Evolutionary conservation across 192 early-diverging fungal species (phyloP).

Genomic region (Linnemannia zychae): DNA sequence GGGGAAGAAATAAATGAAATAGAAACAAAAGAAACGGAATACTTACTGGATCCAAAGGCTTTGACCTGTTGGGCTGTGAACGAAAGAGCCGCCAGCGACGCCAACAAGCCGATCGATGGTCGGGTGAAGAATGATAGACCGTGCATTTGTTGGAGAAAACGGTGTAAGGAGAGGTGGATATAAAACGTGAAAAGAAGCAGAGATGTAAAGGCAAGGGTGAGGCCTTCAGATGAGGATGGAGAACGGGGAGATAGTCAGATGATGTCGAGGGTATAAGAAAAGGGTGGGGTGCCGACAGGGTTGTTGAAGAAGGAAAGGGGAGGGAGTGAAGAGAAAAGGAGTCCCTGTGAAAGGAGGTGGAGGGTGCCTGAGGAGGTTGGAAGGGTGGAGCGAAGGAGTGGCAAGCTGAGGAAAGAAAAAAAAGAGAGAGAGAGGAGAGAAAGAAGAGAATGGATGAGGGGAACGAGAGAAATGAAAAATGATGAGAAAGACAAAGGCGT

Average conservation of each 20-base stretch:
- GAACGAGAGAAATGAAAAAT: neutral
- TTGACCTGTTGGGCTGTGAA: neutral
- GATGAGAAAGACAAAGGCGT: neutral
- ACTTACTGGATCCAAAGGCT: slow-evolving; percentile 6
- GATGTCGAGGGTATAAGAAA: neutral
- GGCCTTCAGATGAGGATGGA: neutral
- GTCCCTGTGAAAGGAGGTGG: neutral
- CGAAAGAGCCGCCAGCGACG: neutral
- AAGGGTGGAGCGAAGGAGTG: neutral
- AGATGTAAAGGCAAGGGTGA: neutral
- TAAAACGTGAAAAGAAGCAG: neutral
- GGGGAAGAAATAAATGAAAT: neutral
- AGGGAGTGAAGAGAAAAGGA: neutral
- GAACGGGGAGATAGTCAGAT: neutral
- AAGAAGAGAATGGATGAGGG: neutral
- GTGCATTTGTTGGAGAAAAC: neutral
- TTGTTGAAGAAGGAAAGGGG: neutral
- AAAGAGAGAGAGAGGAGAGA: neutral
- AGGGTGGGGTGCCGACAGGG: neutral
- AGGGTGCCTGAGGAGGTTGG: neutral
- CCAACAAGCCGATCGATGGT: neutral
- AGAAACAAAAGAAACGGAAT: neutral
- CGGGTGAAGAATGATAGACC: neutral
- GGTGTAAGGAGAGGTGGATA: neutral
- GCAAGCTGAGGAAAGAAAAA: neutral